Base-by-base conservation (phyloP, 176 grass and related monocot genomes). In the Hordeum marinum region DNA sequence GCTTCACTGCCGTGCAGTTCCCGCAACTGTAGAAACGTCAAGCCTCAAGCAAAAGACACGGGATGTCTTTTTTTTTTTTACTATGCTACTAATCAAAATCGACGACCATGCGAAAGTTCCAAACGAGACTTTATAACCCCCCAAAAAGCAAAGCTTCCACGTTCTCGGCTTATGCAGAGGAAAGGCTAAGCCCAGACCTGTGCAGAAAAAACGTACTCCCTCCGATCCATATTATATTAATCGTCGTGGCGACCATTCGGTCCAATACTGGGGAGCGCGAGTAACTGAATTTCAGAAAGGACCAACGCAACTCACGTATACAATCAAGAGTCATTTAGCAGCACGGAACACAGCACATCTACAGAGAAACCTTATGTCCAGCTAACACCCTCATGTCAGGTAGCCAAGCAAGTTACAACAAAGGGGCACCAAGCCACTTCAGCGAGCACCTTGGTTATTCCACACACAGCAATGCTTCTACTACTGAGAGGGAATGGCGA, bases 1-100 rank as follows among this genome's bases (percentile, higher is more conserved):
- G 7, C 7, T 42, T 58, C 77, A 29, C 66, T 81, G 87, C 77
- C 87, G 69, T 89, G 46, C 21, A 21, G 12, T 29, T 62, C 8
- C 17, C 11, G 81, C 41, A 64, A 65, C 74, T 40, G 64, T 43
- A 54, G 73, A n/a, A 41, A 14, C 14, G 46, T 43, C 24, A 18
- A 15, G 2, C 0, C 48, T 52, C 1, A 52, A 52, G 48, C 48
- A 52, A 52, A 52, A 52, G 15, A 52, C 15, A 52, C 48, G 46
- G 46, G 46, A 50, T 14, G 46, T 50, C 14, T 50, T 29, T 29
- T 29, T n/a, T n/a, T n/a, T 17, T 50, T 17, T 17, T 36, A 36
- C 35, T 7, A 7, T 50, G 29, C n/a, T n/a, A n/a, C n/a, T n/a
- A n/a, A n/a, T n/a, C 5, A 17, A 50, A 50, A 50, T 50, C 46